A percentile compares a stretch with the other conserved stretches of the same genome.
phyloP scores from a whole-genome alignment of 2,329 filamentous ascomycete species.

The Botrytis medusae region DNA sequence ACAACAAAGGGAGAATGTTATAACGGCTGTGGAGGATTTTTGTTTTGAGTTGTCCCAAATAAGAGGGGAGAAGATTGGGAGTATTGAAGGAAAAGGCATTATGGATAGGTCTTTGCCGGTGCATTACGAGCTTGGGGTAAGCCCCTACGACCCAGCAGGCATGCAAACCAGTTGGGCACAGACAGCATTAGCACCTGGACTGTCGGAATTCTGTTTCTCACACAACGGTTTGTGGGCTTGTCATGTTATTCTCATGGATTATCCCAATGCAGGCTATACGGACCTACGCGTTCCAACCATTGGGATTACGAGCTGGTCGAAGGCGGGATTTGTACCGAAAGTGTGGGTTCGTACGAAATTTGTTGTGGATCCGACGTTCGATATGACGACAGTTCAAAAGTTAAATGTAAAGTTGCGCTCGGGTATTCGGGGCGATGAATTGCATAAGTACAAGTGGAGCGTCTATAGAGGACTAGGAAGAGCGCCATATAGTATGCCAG shows the following conservation, averaged over 20 bases:
- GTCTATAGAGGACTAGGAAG: neutral
- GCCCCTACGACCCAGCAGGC: neutral
- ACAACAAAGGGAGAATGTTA: neutral
- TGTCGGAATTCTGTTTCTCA: neutral
- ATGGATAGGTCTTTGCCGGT: fast-evolving
- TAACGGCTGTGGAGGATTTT: neutral
- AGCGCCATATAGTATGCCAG: neutral
- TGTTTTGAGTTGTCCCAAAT: neutral
- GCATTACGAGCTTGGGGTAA: fast-evolving
- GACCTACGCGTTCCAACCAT: neutral
- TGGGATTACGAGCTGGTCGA: neutral
- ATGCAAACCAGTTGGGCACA: neutral
- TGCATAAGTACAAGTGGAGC: neutral
- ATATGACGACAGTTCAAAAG: neutral
- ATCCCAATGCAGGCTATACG: neutral
- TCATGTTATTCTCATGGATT: neutral
- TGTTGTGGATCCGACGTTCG: neutral
- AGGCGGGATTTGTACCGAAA: neutral
- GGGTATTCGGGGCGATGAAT: fast-evolving
- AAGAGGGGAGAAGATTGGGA: neutral
- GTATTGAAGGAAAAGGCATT: neutral
- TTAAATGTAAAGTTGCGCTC: neutral
- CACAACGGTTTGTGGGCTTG: neutral
- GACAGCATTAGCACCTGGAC: neutral
- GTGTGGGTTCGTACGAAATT: neutral